Evolutionary conservation across 495 filamentous ascomycete species (phyloP), one percentile per base, ranked within the genome.

Genomic region (Aspergillus funiculosus): DNA sequence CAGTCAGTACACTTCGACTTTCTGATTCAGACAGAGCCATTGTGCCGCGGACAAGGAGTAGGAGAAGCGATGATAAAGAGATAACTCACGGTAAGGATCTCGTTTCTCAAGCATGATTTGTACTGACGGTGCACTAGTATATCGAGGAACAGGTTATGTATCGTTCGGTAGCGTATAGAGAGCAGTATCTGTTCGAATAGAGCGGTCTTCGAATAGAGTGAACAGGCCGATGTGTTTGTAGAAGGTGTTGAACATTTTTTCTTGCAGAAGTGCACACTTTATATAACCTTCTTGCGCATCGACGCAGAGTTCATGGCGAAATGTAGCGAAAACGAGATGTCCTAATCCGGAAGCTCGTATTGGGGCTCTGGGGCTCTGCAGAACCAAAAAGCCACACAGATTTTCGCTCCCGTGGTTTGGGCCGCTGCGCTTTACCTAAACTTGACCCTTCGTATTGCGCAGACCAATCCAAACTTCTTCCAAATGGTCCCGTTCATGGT

Each of bases 261-360:
- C n/a, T n/a, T n/a, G n/a, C n/a, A n/a, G n/a, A n/a, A n/a, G n/a
- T n/a, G n/a, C 4, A 5, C 35, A 8, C 17, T 17, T 24, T 48
- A 48, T 40, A 40, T 48, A 47, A 9, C 26, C 27, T 40, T n/a
- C n/a, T n/a, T n/a, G n/a, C n/a, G n/a, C 28, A 9, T 17, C 19
- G 11, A 9, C 19, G 2, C 5, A 2, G 37, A 29, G 24, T 43
- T 22, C 15, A 22, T 25, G 6, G 28, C 11, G 20, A 50, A 4
- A 8, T 24, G 15, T 51, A 56, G 58, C 52, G 52, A 58, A 53
- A 56, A 61, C 58, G 58, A 61, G 58, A 1, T 52, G 30, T 50
- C 43, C 31, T 27, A 48, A 47, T 29, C 18, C 41, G 48, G n/a
- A 45, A 48, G 17, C 28, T 48, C 46, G 46, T 48, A 48, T 41